Evolutionary conservation across 495 filamentous ascomycete species (phyloP), one percentile per base, ranked within the genome.

Genomic region (Aspergillus nanangensis): DNA sequence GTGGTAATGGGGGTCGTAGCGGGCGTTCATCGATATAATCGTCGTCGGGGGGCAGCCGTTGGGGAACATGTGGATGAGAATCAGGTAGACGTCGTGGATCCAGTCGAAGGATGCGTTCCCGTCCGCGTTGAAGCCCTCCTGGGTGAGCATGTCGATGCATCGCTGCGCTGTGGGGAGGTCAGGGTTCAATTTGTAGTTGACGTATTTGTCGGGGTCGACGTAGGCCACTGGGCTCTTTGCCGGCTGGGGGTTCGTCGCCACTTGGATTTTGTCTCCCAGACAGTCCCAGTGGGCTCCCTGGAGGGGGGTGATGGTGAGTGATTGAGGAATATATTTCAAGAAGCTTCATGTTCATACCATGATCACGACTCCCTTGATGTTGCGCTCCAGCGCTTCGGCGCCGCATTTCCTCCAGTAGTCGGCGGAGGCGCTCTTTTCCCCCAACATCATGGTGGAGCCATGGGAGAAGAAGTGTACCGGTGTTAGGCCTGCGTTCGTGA

Each of bases 381-480:
- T 70, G 31, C 72, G 60, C 1, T 67, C 72, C 0, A 82, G 64
- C 0, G 79, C 80, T 45, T 76, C 76, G 44, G 80, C 76, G 5
- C 80, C 80, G 54, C 77, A 80, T 50, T 73, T 67, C 44, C 78
- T 77, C 80, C 80, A 84, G 56, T 82, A 82, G 5, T 69, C 66
- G 10, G 77, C 79, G 0, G 77, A 79, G 13, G 66, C 52, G 34
- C 71, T 77, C 46, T 80, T 71, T 47, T 81, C 80, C 33, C 79
- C 80, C 11, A 84, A 66, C 79, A 84, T 83, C 78, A 81, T 81
- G 20, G 79, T 82, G 29, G 77, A 80, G 60, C 80, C 80, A 71
- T 84, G 80, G 11, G 80, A 83, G 64, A 84, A 82, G 63, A 84
- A 79, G 51, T 82, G 79, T 5, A 81, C 81, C 1, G 81, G 80